A percentile compares a stretch with the other conserved stretches of the same genome.
These are phyloP conservation scores for Fusarium fracticaudum DNA, from an alignment of 2,329 filamentous ascomycete genomes.

Conservation along the genomic window DNA sequence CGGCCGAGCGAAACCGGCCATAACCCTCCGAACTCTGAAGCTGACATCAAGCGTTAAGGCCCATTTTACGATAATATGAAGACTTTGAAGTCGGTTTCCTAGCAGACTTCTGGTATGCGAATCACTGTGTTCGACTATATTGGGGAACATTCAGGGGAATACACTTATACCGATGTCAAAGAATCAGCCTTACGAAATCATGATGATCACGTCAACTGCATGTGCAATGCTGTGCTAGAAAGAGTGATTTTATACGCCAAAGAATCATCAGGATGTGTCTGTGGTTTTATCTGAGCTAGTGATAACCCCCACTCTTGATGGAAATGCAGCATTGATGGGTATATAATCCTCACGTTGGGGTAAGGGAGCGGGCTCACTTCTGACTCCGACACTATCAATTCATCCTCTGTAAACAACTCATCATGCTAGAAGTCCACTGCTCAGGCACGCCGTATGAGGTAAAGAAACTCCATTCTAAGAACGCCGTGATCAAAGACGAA, in stretches of 20 bases:
- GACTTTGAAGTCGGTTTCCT: background rate
- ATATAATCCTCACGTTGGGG: conserved; percentile 7
- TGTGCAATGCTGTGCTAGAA: background rate
- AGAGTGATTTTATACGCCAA: background rate
- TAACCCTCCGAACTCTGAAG: background rate
- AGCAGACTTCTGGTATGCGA: background rate
- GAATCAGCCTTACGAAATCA: too few relatives aligned
- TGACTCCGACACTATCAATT: background rate
- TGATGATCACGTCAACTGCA: background rate
- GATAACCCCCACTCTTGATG: conserved; percentile 2
- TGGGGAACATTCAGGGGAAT: background rate
- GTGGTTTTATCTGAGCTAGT: background rate
- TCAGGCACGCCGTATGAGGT: conserved; percentile 26
- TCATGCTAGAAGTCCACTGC: conserved; percentile 22
- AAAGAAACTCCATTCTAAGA: accelerated
- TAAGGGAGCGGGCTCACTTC: background rate
- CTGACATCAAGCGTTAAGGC: background rate
- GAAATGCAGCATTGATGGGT: background rate
- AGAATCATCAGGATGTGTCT: background rate
- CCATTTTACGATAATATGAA: accelerated
- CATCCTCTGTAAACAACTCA: background rate
- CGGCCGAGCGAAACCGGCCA: background rate
- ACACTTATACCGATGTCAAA: background rate
- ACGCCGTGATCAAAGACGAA: accelerated
- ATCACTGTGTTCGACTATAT: background rate